Evolutionary conservation across 1,284 basidiomycete species (phyloP), one percentile per base, ranked within the genome.

Genomic region (Tilletia horrida): DNA sequence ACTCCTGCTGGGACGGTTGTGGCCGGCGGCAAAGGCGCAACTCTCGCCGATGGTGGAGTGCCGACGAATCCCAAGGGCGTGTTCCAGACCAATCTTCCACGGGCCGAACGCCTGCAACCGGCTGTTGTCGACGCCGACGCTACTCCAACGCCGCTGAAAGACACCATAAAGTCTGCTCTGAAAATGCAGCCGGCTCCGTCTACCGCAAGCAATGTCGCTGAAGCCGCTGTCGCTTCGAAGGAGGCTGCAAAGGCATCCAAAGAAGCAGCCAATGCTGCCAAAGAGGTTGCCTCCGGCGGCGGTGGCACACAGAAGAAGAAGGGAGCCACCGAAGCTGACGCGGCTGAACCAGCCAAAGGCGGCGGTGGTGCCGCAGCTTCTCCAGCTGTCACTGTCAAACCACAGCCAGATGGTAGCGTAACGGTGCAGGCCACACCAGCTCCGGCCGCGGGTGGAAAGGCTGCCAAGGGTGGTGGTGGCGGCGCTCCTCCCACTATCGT

Each of bases 301-400:
- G 55, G 55, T 16, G 55, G 55, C 16, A 59, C 55, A 8, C 55
- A 59, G 31, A 59, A 59, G 55, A 59, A 59, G 55, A 59, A 59
- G 29, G 55, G 27, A 6, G 9, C 27, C 16, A 48, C 45, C 16
- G 45, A 48, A 23, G 45, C 6, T 23, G 45, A 48, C 16, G 45
- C 45, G 16, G 29, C 55, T 3, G 55, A 52, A 27, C 23, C 23
- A 7, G 18, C 21, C 21, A 27, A 21, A 8, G 50, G 50, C 50
- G 50, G 50, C 21, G 47, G 47, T 18, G 47, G 47, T 9, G n/a
- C 27, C 2, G 27, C 55, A 21, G 55, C 55, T 35, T 18, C 55
- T n/a, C 25, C 52, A 8, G 52, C 55, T 29, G 29, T 59, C 3
- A 59, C 55, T 7, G 31, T 59, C 9, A 59, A 25, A 9, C 55